These are phyloP conservation scores for Talaromyces sp. DNA, from an alignment of 2,329 filamentous ascomycete genomes.

Conservation along the genomic window DNA sequence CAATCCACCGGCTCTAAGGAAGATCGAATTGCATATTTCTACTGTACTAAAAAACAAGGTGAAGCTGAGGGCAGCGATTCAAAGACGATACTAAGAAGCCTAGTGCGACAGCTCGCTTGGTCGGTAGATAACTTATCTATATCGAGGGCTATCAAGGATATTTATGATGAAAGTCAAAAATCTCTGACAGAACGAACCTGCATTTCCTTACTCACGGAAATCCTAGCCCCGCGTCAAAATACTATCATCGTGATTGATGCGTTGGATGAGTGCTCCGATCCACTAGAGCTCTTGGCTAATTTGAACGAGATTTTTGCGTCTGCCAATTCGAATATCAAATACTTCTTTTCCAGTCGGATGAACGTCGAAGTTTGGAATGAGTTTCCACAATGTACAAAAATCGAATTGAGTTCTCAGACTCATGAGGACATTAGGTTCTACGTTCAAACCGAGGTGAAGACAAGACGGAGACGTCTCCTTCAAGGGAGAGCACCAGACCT, in stretches of 20 bases:
- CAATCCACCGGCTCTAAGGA: neutral
- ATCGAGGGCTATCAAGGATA: neutral
- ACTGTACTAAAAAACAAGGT: neutral
- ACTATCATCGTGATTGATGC: neutral
- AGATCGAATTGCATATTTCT: neutral
- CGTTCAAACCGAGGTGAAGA: neutral
- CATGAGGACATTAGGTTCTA: neutral
- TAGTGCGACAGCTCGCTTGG: neutral
- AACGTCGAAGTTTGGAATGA: neutral
- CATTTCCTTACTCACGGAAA: neutral
- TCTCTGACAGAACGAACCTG: neutral
- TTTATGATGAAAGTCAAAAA: neutral
- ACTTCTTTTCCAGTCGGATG: neutral
- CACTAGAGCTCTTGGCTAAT: neutral
- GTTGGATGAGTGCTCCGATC: neutral
- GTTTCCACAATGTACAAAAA: neutral
- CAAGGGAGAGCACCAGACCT: neutral
- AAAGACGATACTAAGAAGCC: neutral
- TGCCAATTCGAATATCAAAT: neutral
- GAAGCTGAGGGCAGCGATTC: neutral
- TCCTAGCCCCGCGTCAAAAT: neutral
- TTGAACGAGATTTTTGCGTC: neutral
- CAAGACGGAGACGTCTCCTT: neutral
- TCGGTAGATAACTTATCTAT: neutral
- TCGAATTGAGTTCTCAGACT: neutral